Base-by-base conservation (phyloP, 129 eudicot species). In the Arctium lappa region DNA sequence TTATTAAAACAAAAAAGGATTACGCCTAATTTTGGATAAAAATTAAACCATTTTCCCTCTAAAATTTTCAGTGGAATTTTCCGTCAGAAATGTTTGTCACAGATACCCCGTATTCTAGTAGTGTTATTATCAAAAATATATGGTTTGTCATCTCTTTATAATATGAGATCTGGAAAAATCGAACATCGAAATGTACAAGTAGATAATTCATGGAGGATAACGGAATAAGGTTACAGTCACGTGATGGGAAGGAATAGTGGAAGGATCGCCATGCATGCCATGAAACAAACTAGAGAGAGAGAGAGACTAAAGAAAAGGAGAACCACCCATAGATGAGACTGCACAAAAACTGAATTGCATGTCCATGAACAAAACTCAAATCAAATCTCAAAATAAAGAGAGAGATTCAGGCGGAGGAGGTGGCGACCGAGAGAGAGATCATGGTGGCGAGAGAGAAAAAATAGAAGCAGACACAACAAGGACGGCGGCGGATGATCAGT, bases 401-500 rank as follows among this genome's bases (percentile, higher is more conserved):
- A 42, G 1, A 44, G 65, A 75, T 46, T 44, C 79, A 75, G 18
- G 74, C 38, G 71, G 76, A 76, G 65, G 75, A 48, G 72, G 62
- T 37, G 79, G 70, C 65, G 27, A 22, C 27, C 27, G 22, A 79
- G 69, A 31, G 75, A 83, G 12, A 8, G 12, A 63, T 18, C 10
- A 74, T 62, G 85, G 79, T 37, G 63, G 29, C 7, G 42, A 31
- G 46, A 81, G 60, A 31, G 60, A 48, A 65, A 80, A 70, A 74
- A 63, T 66, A 72, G 48, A 72, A 39, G 8, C 48, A 62, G 76
- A 80, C 38, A 81, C 63, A 63, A 79, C 40, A 44, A 89, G 74
- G 16, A 88, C 87, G 92, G 94, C 90, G 13, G 79, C 80, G 1
- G 15, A 69, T 46, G 97, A 93, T 77, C 13, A 46, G 56, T 93